Conservation (phyloP, 352 stramenopile genomes). For the Phytophthora ramorum region DNA sequence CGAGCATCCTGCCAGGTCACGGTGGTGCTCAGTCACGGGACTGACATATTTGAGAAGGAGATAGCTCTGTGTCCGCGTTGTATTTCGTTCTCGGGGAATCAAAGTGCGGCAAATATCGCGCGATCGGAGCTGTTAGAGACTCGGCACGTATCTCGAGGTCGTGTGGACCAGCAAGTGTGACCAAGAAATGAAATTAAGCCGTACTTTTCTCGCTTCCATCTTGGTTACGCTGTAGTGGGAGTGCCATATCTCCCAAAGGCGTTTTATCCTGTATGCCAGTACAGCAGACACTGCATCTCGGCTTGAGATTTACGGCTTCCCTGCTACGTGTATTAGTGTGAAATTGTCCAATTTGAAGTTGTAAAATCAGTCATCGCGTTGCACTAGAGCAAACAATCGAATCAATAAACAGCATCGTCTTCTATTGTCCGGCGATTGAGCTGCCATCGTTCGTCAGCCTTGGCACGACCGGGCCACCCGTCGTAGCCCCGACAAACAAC, state of each 20-base stretch:
- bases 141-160: not conserved
- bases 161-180: not conserved
- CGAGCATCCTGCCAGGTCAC: conserved; percentile 27
- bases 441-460: not conserved
- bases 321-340: too few species aligned
- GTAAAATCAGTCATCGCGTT: not conserved
- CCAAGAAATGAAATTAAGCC: not conserved
- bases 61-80: conserved; percentile 20
- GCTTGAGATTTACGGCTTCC: too few species aligned
- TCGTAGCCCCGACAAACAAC: not conserved
- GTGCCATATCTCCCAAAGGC: not conserved
- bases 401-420: not conserved
- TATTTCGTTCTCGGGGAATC: conserved; percentile 16
- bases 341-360: not conserved
- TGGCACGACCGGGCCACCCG: not conserved
- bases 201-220: not conserved
- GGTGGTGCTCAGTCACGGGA: conserved; percentile 12
- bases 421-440: not conserved
- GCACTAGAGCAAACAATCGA: not conserved
- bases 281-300: not conserved
- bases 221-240: not conserved
- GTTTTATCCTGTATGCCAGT: not conserved
- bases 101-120: conserved; percentile 22
- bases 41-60: conserved; percentile 17
- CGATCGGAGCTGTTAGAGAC: conserved; percentile 18